Base-by-base conservation (phyloP, 2,329 filamentous ascomycete species). In the Fusarium virguliforme region DNA sequence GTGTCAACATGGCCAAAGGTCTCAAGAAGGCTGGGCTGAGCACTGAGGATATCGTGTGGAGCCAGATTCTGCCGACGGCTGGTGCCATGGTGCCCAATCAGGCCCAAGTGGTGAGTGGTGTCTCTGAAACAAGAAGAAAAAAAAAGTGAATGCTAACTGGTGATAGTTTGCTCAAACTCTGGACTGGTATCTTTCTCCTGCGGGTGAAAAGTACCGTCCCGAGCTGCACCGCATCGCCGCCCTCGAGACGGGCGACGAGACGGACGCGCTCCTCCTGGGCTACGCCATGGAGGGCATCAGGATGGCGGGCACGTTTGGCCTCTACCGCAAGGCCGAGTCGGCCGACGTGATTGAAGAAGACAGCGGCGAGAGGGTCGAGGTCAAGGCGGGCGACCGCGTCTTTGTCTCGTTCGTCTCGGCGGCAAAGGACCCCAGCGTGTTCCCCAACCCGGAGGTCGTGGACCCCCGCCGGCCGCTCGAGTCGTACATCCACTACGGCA, bases 271-370 rank as follows among this genome's bases (percentile, higher is more conserved):
- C 35, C 84, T 95, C 3, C 84, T 92, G 1, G 90, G 89, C 40
- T 94, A 93, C 76, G 89, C 88, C 46, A 85, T 92, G 83, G 94
- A 94, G 79, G 92, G 90, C 15, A 86, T 92, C 61, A 90, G 92
- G 40, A 84, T 95, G 59, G 88, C 89, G 4, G 89, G 90, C 10
- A 88, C 88, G 0, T 88, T 89, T 22, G 87, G 87, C 9, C 83
- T 89, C 2, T 90, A 89, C 82, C 88, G 91, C 40, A 82, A 88
- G 61, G 87, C 86, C 3, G 79, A 84, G 0, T 79, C 76, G 0
- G 75, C 81, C 18, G 83, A 86, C 55, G 82, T 82, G 2, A 83
- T 88, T 51, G 64, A 79, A 35, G 83, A 89, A 54, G 85, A 89
- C 28, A 86, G 90, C 62, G 85, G 85, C 13, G 81, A 81, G 26